phyloP scores from a whole-genome alignment of 1,139 yeast genomes.

The Candida sojae region DNA sequence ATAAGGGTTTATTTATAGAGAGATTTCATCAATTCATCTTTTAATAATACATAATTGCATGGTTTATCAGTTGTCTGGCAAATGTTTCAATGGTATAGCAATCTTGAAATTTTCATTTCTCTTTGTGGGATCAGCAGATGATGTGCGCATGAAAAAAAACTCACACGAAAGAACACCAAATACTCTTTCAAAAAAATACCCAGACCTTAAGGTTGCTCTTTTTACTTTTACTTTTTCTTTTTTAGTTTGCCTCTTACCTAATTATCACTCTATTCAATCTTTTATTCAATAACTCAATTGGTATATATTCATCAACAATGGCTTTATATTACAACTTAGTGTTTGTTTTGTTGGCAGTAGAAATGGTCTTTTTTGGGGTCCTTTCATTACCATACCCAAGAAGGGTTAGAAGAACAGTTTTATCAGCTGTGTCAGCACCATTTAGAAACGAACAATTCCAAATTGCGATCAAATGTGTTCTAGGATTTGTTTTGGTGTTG shows the following conservation, averaged over 20 bases:
- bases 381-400: slow-evolving; percentile 89
- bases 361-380: slow-evolving; percentile 78
- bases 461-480: slow-evolving; percentile 76
- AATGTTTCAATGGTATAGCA: background rate
- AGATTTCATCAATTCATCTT: background rate
- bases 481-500: slow-evolving; percentile 80
- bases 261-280: background rate
- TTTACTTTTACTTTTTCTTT: background rate
- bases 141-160: no score
- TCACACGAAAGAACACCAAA: no score
- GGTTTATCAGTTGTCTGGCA: background rate
- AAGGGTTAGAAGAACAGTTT: slow-evolving; percentile 64
- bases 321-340: slow-evolving; percentile 76
- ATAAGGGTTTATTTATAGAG: slow-evolving; percentile 2
- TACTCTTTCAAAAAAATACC: no score
- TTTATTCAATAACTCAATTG: background rate
- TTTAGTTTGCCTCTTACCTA: background rate
- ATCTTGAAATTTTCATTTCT: background rate
- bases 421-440: slow-evolving; percentile 65
- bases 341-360: slow-evolving; percentile 71
- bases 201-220: no score
- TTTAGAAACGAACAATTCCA: slow-evolving; percentile 72
- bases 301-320: slow-evolving; percentile 38
- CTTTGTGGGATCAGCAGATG: no score
- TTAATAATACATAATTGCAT: background rate